Evolutionary conservation across 192 early-diverging fungal species (phyloP).

Genomic region (Backusella mclennaniae): DNA sequence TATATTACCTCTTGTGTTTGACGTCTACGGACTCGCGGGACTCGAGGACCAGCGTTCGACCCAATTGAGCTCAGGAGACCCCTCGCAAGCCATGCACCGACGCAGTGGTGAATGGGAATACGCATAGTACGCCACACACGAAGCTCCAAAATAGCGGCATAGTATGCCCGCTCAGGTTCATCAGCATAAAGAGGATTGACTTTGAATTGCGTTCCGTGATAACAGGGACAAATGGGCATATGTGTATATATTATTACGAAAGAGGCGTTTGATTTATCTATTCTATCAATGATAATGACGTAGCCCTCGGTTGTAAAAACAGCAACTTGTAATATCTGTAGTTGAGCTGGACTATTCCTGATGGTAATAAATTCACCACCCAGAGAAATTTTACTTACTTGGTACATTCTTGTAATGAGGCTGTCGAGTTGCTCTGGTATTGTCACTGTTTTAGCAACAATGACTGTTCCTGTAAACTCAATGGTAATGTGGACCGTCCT

Average conservation of each 20-base stretch:
- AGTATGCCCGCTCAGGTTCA: too few relatives aligned
- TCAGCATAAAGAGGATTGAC: neutral
- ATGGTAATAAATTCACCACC: conserved; percentile 35
- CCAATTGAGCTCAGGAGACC: too few relatives aligned
- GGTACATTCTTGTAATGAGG: neutral
- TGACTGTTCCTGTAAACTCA: neutral
- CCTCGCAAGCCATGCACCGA: too few relatives aligned
- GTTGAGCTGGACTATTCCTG: conserved; percentile 18
- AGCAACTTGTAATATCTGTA: conserved; percentile 32
- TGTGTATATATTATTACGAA: neutral
- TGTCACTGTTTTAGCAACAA: neutral
- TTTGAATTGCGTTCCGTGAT: neutral
- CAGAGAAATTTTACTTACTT: neutral
- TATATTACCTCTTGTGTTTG: too few relatives aligned
- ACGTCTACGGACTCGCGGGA: too few relatives aligned
- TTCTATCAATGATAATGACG: conserved; percentile 17
- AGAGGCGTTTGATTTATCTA: neutral
- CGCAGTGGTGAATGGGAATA: too few relatives aligned
- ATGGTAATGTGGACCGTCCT: neutral
- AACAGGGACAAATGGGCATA: neutral
- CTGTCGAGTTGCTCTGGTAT: neutral
- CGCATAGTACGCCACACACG: too few relatives aligned
- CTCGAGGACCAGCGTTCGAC: too few relatives aligned
- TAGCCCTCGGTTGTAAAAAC: conserved; percentile 19
- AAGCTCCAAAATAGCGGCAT: too few relatives aligned